A percentile compares a stretch with the other conserved stretches of the same genome.
Evolutionary conservation across 202 grass and related monocot genomes (phyloP).

Genomic region (Musa balbisiana): DNA sequence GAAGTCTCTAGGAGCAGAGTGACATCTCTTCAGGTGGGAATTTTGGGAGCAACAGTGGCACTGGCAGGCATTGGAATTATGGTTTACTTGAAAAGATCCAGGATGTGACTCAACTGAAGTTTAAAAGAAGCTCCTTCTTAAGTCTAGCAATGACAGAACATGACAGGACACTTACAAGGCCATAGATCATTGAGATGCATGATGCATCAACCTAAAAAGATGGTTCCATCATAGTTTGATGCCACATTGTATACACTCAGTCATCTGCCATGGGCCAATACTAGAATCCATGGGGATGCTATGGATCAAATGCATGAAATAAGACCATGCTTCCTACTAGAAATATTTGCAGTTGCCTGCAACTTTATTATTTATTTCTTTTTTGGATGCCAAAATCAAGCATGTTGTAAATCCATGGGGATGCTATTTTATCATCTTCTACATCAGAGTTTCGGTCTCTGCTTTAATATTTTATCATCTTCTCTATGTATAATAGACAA

Average conservation of each 20-base stretch:
- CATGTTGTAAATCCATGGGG: background rate
- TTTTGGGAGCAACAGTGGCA: slow-evolving; percentile 44
- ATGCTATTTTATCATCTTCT: background rate
- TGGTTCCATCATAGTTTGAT: background rate
- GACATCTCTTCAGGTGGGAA: slow-evolving; percentile 39
- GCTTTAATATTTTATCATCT: too few relatives aligned
- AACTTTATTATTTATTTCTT: background rate
- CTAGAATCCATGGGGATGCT: background rate
- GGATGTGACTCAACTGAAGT: slow-evolving; percentile 38
- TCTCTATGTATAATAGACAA: background rate
- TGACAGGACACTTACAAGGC: background rate
- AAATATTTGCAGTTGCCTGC: background rate
- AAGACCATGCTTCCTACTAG: background rate
- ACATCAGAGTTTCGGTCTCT: background rate
- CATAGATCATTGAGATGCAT: background rate
- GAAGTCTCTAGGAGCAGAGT: slow-evolving; percentile 12
- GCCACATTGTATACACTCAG: background rate
- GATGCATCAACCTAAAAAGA: background rate
- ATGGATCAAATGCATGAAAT: background rate
- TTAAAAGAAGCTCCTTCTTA: slow-evolving; percentile 3
- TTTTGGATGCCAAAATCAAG: background rate
- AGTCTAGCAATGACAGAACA: too few relatives aligned
- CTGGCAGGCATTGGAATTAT: slow-evolving; percentile 47
- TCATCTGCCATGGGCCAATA: background rate
- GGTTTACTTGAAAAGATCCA: slow-evolving; percentile 58